phyloP scores from a whole-genome alignment of 176 grass and related monocot species.

The Oryza glaberrima region DNA sequence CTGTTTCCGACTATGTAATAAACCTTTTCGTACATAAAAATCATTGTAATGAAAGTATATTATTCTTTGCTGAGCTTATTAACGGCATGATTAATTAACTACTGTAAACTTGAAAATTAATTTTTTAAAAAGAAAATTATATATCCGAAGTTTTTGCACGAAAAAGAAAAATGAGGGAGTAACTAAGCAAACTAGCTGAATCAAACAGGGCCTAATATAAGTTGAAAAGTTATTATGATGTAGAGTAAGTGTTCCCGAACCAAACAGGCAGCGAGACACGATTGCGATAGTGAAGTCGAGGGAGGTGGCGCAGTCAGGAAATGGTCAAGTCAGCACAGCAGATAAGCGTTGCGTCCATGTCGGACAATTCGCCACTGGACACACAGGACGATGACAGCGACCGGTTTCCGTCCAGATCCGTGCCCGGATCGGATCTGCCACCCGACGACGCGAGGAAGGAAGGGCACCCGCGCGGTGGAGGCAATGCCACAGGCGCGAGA shows the following conservation, averaged over 20 bases:
- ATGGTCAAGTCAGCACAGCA: constrained; percentile 17
- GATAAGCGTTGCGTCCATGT: constrained; percentile 43
- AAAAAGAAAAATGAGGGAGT: too few relatives aligned
- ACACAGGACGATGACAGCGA: constrained; percentile 26
- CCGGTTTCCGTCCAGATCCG: constrained; percentile 34
- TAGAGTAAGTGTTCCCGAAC: not conserved
- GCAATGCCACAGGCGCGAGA: not conserved
- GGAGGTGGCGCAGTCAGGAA: not conserved
- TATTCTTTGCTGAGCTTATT: not conserved
- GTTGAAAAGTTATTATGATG: not conserved
- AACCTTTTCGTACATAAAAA: not conserved
- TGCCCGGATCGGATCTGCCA: constrained; percentile 29
- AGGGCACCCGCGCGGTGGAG: too few relatives aligned
- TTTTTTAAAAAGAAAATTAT: too few relatives aligned
- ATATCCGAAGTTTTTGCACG: too few relatives aligned
- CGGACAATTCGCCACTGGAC: constrained; percentile 17
- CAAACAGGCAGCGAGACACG: not conserved
- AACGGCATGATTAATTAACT: too few relatives aligned
- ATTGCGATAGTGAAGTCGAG: too few relatives aligned
- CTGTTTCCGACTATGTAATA: not conserved
- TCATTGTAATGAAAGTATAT: too few relatives aligned
- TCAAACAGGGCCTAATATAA: too few relatives aligned
- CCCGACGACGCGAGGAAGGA: too few relatives aligned
- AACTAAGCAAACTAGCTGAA: too few relatives aligned
- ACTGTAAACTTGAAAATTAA: too few relatives aligned